These are phyloP conservation scores for Patellifolia procumbens DNA, from an alignment of 179 eudicot genomes.

Conservation along the genomic window DNA sequence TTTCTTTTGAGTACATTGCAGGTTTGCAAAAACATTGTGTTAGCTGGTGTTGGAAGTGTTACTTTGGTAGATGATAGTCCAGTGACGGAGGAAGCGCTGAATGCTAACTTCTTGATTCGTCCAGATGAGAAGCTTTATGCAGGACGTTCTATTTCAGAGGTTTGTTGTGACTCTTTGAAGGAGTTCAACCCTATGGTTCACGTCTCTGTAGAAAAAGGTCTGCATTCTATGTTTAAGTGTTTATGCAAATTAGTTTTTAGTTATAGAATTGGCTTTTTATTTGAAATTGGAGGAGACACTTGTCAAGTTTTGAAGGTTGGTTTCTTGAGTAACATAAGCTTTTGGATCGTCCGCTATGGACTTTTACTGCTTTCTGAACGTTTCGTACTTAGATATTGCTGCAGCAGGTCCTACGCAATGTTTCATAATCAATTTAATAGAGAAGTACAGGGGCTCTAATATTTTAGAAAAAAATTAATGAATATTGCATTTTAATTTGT, in stretches of 20 bases:
- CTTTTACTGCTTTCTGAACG: not conserved
- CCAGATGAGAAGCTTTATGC: slow-evolving; percentile 41
- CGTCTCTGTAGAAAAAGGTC: slow-evolving; percentile 83
- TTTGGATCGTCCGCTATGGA: not conserved
- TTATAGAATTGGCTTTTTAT: not conserved
- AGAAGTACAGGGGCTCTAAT: not conserved
- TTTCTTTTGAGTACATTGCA: slow-evolving; percentile 29
- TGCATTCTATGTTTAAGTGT: not conserved
- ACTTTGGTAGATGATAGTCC: slow-evolving; percentile 71
- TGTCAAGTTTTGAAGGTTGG: not conserved
- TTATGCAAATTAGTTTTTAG: not conserved
- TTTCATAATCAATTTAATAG: not conserved
- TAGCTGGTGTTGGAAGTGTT: slow-evolving; percentile 97
- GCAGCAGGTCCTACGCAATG: not conserved
- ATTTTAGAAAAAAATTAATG: not conserved
- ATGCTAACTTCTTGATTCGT: slow-evolving; percentile 77
- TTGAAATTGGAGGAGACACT: not conserved
- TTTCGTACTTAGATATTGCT: not conserved
- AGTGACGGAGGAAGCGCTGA: slow-evolving; percentile 63
- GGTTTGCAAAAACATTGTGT: slow-evolving; percentile 97
- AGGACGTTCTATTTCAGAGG: slow-evolving; percentile 73
- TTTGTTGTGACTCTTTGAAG: slow-evolving; percentile 84
- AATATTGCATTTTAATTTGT: not conserved
- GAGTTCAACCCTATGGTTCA: slow-evolving; percentile 98
- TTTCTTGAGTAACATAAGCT: not conserved